These are phyloP conservation scores for Sugiyamaella qingdaonensis DNA, from an alignment of 805 yeast genomes.

Conservation along the genomic window DNA sequence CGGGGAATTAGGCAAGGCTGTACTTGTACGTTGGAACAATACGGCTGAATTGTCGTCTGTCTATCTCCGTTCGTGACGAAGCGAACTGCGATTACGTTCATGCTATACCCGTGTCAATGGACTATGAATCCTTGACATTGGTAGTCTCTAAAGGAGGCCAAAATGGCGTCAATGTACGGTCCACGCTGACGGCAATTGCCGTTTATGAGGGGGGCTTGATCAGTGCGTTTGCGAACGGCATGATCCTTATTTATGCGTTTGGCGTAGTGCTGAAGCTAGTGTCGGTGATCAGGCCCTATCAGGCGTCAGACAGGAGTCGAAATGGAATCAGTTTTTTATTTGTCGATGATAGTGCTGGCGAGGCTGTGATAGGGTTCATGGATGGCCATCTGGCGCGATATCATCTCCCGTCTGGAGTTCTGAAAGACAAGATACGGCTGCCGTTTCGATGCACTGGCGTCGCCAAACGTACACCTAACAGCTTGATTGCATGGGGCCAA, in stretches of 20 bases:
- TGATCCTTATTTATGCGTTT: not conserved
- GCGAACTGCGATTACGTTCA: not conserved
- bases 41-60: no score
- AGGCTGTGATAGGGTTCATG: conserved; percentile 7
- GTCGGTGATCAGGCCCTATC: not conserved
- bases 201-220: not conserved
- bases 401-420: conserved; percentile 11
- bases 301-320: not conserved
- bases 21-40: no score
- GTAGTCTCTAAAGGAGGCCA: not conserved
- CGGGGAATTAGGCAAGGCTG: no score
- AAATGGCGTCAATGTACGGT: not conserved
- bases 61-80: no score
- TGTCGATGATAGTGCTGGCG: not conserved
- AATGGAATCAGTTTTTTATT: not conserved
- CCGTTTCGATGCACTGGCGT: conserved; percentile 17
- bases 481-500: conserved; percentile 20
- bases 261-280: not conserved
- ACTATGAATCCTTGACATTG: not conserved
- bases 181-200: not conserved
- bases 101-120: not conserved
- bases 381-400: conserved; percentile 7
- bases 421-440: conserved; percentile 3
- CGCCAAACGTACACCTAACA: not conserved
- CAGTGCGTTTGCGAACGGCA: conserved; percentile 6